Conservation (phyloP, 2,329 filamentous ascomycete genomes). For the Elsinoe arachidis region DNA sequence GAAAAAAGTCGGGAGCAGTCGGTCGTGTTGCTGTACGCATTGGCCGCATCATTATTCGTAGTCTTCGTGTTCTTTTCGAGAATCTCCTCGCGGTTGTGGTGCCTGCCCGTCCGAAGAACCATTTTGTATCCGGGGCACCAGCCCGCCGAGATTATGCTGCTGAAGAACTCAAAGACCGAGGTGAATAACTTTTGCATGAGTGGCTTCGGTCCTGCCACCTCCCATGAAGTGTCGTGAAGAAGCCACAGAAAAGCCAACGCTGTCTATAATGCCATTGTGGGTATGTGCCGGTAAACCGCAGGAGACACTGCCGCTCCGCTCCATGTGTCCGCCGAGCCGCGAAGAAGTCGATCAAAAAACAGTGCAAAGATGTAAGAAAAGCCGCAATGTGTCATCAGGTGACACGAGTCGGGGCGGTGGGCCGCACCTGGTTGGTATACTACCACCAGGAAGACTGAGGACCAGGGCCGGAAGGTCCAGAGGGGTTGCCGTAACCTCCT, state of each 20-base stretch:
- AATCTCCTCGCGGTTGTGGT: conserved; percentile 9
- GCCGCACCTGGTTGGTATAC: conserved; percentile 18
- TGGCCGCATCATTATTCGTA: conserved; percentile 14
- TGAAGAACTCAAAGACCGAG: conserved; percentile 13
- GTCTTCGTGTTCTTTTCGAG: conserved; percentile 9
- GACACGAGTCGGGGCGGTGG: not conserved
- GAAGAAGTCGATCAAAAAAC: conserved; percentile 11
- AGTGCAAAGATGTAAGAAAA: conserved; percentile 18
- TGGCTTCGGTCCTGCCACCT: conserved; percentile 8
- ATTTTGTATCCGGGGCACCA: conserved; percentile 11
- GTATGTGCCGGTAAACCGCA: conserved; percentile 36
- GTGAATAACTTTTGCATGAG: conserved; percentile 13
- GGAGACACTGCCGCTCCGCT: conserved; percentile 20
- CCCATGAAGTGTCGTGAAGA: conserved; percentile 6
- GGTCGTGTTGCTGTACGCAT: conserved; percentile 2
- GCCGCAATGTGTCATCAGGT: not conserved
- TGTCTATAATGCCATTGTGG: conserved; percentile 44
- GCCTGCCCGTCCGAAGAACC: conserved; percentile 11
- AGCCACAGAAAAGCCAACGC: conserved; percentile 33
- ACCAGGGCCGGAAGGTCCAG: conserved; percentile 50
- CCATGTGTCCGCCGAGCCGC: conserved; percentile 16
- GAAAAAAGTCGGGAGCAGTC: not conserved
- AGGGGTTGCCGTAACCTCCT: conserved; percentile 61
- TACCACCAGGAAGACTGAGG: conserved; percentile 57
- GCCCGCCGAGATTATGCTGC: conserved; percentile 13